Conservation (phyloP, 257 asterid species). For the Solanum virginianum region DNA sequence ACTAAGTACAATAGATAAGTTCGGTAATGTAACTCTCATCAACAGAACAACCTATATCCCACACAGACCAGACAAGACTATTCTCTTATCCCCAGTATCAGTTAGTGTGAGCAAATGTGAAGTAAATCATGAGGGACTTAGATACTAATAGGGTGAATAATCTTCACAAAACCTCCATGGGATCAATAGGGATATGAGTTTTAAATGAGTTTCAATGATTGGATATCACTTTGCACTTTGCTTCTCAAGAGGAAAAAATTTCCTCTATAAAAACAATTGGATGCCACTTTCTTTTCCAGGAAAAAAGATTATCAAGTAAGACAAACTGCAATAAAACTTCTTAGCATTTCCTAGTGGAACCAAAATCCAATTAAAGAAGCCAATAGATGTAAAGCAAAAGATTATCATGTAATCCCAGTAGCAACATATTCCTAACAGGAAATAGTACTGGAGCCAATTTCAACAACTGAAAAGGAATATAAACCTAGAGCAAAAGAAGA, state of each 20-base stretch:
- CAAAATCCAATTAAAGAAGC: neutral
- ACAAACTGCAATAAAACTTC: neutral
- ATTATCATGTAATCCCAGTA: neutral
- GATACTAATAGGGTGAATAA: neutral
- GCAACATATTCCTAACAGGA: neutral
- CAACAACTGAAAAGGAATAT: neutral
- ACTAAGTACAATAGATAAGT: neutral
- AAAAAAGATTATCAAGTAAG: neutral
- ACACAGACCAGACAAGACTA: neutral
- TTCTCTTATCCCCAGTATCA: neutral
- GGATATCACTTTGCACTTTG: neutral
- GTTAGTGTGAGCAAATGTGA: neutral
- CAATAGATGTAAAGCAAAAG: neutral
- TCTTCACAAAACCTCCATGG: neutral
- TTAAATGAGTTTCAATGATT: neutral
- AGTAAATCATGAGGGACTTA: neutral
- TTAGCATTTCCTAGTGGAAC: neutral
- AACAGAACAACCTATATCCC: neutral
- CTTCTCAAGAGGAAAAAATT: neutral
- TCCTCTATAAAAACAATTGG: neutral
- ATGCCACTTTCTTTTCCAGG: neutral
- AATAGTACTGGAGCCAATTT: neutral
- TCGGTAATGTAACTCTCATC: neutral
- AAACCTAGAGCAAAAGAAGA: neutral
- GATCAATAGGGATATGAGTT: neutral